These are phyloP conservation scores for Hypoxylon fuscum DNA, from an alignment of 495 filamentous ascomycete species.

Conservation along the genomic window DNA sequence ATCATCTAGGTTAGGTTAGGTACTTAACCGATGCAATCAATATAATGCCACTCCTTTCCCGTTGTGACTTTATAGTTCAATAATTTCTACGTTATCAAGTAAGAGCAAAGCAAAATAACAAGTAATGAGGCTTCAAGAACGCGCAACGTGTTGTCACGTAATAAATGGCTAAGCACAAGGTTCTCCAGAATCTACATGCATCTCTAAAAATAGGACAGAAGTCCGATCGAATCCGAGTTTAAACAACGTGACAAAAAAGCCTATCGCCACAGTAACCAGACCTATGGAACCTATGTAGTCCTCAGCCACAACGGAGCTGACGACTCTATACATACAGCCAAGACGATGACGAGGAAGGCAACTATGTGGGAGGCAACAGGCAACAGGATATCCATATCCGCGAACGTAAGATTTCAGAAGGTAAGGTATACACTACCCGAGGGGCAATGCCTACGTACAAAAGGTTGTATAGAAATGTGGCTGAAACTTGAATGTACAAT, in stretches of 20 bases:
- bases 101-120: background rate
- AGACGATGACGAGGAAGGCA: constrained; percentile 11
- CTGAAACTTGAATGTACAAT: too few relatives aligned
- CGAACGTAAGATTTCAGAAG: too few relatives aligned
- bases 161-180: constrained; percentile 13
- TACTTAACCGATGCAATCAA: too few relatives aligned
- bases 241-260: constrained; percentile 19
- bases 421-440: too few relatives aligned
- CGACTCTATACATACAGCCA: constrained; percentile 16
- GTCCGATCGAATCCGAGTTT: constrained; percentile 16
- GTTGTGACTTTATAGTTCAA: background rate
- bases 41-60: too few relatives aligned
- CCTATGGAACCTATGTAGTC: too few relatives aligned
- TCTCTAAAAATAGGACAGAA: constrained; percentile 35
- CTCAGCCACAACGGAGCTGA: constrained; percentile 37
- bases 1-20: too few relatives aligned
- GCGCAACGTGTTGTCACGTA: constrained; percentile 24
- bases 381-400: constrained; percentile 14
- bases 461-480: too few relatives aligned
- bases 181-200: constrained; percentile 22
- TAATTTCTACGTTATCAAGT: constrained; percentile 1
- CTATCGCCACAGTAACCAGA: constrained; percentile 29
- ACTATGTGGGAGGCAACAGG: background rate
- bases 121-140: constrained; percentile 2
- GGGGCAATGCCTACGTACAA: too few relatives aligned